These are phyloP conservation scores for Scutellaria barbata DNA, from an alignment of 257 asterid species.

Conservation along the genomic window DNA sequence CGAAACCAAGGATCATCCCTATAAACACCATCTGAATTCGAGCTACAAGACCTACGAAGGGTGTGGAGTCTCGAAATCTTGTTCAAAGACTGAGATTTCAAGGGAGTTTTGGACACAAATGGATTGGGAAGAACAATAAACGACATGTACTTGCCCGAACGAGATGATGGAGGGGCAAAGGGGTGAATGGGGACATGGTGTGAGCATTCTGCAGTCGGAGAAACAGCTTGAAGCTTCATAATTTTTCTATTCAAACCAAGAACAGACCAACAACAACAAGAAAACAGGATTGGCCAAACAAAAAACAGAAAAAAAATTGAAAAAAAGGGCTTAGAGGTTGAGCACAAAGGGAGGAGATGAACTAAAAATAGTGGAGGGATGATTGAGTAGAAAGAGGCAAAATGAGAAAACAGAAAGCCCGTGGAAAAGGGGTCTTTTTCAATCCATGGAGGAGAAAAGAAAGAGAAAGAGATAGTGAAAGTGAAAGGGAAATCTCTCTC, in stretches of 20 bases:
- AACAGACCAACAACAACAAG: background rate
- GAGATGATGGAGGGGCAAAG: slow-evolving; percentile 34
- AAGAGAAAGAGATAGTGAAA: background rate
- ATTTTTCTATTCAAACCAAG: slow-evolving; percentile 14
- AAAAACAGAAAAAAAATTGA: slow-evolving; percentile 24
- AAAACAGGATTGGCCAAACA: slow-evolving; percentile 13
- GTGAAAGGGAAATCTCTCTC: slow-evolving; percentile 21
- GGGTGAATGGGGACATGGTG: slow-evolving; percentile 39
- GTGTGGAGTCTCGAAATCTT: slow-evolving; percentile 33
- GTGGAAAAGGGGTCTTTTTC: slow-evolving; percentile 51
- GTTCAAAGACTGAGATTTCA: slow-evolving; percentile 39
- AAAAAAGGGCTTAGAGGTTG: slow-evolving; percentile 28
- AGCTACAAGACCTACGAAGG: slow-evolving; percentile 48
- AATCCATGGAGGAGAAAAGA: slow-evolving; percentile 32
- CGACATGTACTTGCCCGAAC: slow-evolving; percentile 31
- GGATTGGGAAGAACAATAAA: slow-evolving; percentile 37
- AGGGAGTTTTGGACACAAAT: slow-evolving; percentile 35
- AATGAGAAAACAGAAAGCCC: slow-evolving; percentile 49
- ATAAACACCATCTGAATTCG: slow-evolving; percentile 47
- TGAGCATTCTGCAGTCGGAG: slow-evolving; percentile 46
- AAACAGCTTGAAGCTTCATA: slow-evolving; percentile 53
- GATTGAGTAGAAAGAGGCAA: slow-evolving; percentile 42
- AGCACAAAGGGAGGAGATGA: slow-evolving; percentile 33
- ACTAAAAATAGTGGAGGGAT: slow-evolving; percentile 34
- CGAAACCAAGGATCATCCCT: slow-evolving; percentile 31